Percentiles rank a stretch among this genome's conserved stretches.
These are phyloP conservation scores for Starmerella gropengiesseri DNA, from an alignment of 805 yeast species.

Conservation along the genomic window DNA sequence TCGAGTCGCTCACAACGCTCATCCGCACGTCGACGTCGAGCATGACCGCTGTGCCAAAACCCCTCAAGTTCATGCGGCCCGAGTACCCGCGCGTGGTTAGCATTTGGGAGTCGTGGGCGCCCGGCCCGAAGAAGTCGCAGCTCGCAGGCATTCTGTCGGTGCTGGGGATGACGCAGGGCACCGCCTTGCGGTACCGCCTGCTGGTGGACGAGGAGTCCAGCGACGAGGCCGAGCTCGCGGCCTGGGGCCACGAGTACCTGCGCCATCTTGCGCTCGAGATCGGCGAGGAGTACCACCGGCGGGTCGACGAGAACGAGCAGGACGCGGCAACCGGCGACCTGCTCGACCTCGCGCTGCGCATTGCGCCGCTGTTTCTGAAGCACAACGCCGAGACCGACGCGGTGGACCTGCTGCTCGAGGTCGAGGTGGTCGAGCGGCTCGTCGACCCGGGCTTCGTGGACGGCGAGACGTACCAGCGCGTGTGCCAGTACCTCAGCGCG, in stretches of 20 bases:
- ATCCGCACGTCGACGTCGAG: constrained; percentile 92
- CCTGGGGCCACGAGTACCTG: constrained; percentile 96
- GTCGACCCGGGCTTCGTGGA: constrained; percentile 62
- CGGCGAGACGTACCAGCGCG: constrained; percentile 71
- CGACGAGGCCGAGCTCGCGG: constrained; percentile 41
- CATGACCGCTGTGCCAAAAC: constrained; percentile 99
- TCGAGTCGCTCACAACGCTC: constrained; percentile 58
- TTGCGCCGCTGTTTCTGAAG: constrained; percentile 79
- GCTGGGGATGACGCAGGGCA: constrained; percentile 85
- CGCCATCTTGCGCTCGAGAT: constrained; percentile 93
- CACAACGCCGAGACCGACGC: constrained; percentile 99
- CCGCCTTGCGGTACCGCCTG: constrained; percentile 71
- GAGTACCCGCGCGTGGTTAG: constrained; percentile 59
- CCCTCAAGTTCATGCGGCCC: constrained; percentile 88
- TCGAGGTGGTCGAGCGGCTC: constrained; percentile 74
- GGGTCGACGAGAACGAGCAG: constrained; percentile 21
- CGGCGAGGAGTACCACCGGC: constrained; percentile 70
- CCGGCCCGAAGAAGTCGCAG: constrained; percentile 39
- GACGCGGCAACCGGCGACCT: constrained; percentile 33
- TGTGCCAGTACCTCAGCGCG: constrained; percentile 85
- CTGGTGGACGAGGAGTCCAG: constrained; percentile 38
- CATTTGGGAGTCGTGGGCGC: constrained; percentile 56
- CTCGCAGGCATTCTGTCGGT: constrained; percentile 88
- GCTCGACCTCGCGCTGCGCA: constrained; percentile 55
- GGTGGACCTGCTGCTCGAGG: constrained; percentile 80